Evolutionary conservation across 2,329 filamentous ascomycete genomes (phyloP), one percentile per base, ranked within the genome.

Genomic region (Myriosclerotinia duriaeana): DNA sequence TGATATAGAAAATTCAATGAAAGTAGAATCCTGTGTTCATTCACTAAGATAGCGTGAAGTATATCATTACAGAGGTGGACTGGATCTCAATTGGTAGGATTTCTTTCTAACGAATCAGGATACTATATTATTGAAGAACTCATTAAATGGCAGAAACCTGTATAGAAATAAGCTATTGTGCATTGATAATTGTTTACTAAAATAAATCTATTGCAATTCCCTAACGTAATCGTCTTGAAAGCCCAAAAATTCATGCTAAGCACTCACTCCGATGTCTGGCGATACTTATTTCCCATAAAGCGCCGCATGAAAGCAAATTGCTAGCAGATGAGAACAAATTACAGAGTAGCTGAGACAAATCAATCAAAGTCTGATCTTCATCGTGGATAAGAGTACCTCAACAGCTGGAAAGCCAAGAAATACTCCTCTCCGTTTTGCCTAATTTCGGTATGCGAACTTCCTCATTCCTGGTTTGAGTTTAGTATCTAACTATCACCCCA

Each of bases 371-470:
- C 52, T 7, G 17, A 17, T 26, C 9, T 20, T 8, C 15, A n/a
- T 53, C 7, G 20, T 53, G 26, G n/a, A 12, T 34, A 20, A 11
- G 17, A 36, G 5, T 12, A n/a, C 0, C 52, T 36, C 17, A 36
- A 53, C 8, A 53, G 4, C 17, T 36, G 30, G 8, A 17, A 14
- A 11, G 15, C 7, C 15, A 26, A 5, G 22, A 2, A 8, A 6
- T 2, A 0, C 3, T 36, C 22, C 8, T 9, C 20, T 22, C 12
- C 4, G n/a, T 5, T 8, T 0, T 36, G 5, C 1, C 40, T 0
- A 5, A 44, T 22, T 42, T 0, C 2, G 48, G 17, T 11, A 17
- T 36, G 1, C 2, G 22, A 34, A 1, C 2, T 2, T 15, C 17
- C 7, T 3, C 1, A 17, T 3, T 6, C 14, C 7, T 36, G 11